Evolutionary conservation across 306 rosid species (phyloP).

Genomic region (Vigna nakashimae): DNA sequence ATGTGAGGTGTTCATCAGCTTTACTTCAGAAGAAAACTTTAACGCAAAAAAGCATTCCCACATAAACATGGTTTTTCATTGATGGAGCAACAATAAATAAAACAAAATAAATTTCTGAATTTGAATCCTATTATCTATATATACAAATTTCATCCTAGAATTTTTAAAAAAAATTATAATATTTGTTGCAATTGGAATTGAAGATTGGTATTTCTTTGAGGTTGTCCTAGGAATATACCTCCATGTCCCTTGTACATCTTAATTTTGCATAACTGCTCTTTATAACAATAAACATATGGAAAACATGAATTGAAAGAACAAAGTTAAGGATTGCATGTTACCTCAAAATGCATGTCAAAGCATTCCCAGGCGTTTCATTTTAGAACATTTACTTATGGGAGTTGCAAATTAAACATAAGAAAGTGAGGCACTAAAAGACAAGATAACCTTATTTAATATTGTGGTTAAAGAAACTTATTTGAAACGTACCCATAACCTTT

Average conservation of each 20-base stretch:
- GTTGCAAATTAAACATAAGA: not conserved
- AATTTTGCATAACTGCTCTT: constrained; percentile 5
- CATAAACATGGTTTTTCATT: too few species aligned
- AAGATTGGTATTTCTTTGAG: constrained; percentile 15
- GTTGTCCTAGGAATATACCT: constrained; percentile 30
- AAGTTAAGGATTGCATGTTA: too few species aligned
- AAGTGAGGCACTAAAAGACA: not conserved
- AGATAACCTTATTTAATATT: too few species aligned
- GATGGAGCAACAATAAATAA: too few species aligned
- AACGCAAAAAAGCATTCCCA: too few species aligned
- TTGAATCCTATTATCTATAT: too few species aligned
- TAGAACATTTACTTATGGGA: not conserved
- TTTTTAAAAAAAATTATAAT: not conserved
- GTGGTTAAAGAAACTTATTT: too few species aligned
- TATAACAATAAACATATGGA: not conserved
- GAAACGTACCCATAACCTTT: too few species aligned
- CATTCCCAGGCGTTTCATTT: not conserved
- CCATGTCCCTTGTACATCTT: not conserved
- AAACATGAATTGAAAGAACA: not conserved
- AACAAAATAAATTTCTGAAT: too few species aligned
- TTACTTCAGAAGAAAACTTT: too few species aligned
- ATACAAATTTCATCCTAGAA: too few species aligned
- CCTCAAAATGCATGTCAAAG: not conserved
- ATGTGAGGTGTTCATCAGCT: too few species aligned
- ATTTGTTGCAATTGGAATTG: not conserved